Evolutionary conservation across 768 basidiomycete species (phyloP), one percentile per base, ranked within the genome.

Genomic region (Leccinum olivaceopallidum): DNA sequence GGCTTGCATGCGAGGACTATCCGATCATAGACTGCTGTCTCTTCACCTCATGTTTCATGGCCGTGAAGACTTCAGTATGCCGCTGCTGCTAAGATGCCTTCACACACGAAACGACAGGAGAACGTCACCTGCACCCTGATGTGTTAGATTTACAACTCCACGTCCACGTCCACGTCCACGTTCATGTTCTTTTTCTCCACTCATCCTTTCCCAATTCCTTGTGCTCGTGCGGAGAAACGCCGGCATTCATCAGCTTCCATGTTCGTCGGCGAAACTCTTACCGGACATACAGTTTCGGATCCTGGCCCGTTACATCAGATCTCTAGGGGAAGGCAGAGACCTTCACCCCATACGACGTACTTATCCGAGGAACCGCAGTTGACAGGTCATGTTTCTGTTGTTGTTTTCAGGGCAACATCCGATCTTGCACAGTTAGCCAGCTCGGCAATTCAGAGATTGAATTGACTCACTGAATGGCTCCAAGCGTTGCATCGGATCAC

Each of bases 101-200:
- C 66, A 47, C 61, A 49, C 65, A 55, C 32, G 36, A 14, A 44
- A 28, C 28, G 57, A 58, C 57, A 32, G 57, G 55, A 47, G 6
- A 13, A 5, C 24, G 13, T 49, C 56, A 4, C 36, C 52, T 57
- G 39, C 20, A 36, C 26, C 36, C 24, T 28, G 14, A 10, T 37
- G 44, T 10, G 18, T 48, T 53, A 50, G 22, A 55, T 53, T 42
- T 37, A 34, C 30, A 20, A 18, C 12, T 55, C 50, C 10, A 51
- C 30, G 52, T 52, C 56, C 44, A 48, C 53, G 48, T 55, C 50
- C 9, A n/a, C n/a, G n/a, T 22, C 22, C 22, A 51, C 30, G 55
- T 53, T 57, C 47, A 49, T 56, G 49, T 28, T 62, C 57, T 62
- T 37, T 47, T 47, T 22, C 8, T 47, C 18, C 44, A 13, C 20